Conservation (phyloP, 352 stramenopile genomes). For the Phytopythium cucurbitacearum region DNA sequence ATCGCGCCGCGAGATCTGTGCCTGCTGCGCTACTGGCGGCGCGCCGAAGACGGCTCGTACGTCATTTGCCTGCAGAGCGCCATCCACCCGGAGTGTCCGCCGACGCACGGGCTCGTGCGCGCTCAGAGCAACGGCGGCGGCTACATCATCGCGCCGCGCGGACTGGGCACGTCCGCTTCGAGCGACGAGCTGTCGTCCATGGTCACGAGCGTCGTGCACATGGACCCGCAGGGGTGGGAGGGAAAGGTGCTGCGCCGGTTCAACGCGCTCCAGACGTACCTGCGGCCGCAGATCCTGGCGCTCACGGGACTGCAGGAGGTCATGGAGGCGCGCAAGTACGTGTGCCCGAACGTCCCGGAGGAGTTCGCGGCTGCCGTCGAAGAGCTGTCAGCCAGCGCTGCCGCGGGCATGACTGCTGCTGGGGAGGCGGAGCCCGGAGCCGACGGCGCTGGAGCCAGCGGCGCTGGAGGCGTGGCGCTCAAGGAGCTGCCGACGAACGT, state of each 20-base stretch:
- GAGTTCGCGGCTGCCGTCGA: constrained; percentile 43
- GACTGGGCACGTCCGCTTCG: constrained; percentile 11
- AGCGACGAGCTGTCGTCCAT: constrained; percentile 56
- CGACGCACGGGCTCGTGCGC: constrained; percentile 53
- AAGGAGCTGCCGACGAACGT: constrained; percentile 53
- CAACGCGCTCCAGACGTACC: constrained; percentile 50
- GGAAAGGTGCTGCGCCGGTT: constrained; percentile 53
- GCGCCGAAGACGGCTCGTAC: constrained; percentile 65
- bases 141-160: constrained; percentile 55
- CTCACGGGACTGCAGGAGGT: constrained; percentile 57
- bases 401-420: constrained; percentile 1
- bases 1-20: constrained; percentile 61
- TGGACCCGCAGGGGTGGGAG: constrained; percentile 67
- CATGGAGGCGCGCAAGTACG: constrained; percentile 75
- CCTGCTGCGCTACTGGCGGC: constrained; percentile 69
- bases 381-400: constrained; percentile 13
- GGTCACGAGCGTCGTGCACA: constrained; percentile 66
- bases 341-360: constrained; percentile 61
- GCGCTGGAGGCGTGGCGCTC: constrained; percentile 6
- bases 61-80: constrained; percentile 77
- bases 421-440: constrained; percentile 13
- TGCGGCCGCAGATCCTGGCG: constrained; percentile 55
- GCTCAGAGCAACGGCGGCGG: constrained; percentile 58
- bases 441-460: constrained; percentile 6
- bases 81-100: constrained; percentile 66